Conservation (phyloP, 768 basidiomycete genomes). For the Zangia roseola region DNA sequence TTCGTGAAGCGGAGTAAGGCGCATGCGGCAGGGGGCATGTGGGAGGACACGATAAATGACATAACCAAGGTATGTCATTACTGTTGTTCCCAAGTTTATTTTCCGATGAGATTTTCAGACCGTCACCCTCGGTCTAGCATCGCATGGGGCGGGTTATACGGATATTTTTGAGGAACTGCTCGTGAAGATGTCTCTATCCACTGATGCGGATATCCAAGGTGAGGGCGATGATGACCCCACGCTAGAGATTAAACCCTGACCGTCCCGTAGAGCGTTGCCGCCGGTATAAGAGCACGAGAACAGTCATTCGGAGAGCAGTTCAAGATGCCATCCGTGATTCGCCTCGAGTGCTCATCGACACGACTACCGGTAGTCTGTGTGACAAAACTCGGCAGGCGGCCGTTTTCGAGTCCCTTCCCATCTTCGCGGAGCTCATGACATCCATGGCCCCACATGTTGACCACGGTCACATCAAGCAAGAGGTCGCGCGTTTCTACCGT, state of each 20-base stretch:
- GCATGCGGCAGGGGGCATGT: too few relatives aligned
- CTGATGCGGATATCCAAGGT: neutral
- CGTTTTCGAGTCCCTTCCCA: neutral
- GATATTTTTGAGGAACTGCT: neutral
- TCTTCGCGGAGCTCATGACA: neutral
- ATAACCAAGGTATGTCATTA: neutral
- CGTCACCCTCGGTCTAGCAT: too few relatives aligned
- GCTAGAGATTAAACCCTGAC: neutral
- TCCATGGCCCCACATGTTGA: neutral
- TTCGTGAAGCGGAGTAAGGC: neutral
- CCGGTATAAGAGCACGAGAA: neutral
- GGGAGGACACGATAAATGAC: too few relatives aligned
- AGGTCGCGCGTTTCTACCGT: neutral
- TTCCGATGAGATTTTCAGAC: too few relatives aligned
- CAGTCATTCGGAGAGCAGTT: neutral
- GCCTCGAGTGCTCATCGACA: neutral
- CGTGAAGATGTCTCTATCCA: neutral
- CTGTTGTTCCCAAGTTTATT: too few relatives aligned
- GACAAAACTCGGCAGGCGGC: neutral
- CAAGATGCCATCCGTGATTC: neutral
- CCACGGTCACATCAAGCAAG: neutral
- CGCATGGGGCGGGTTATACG: too few relatives aligned
- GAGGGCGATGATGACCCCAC: neutral
- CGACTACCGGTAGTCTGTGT: neutral
- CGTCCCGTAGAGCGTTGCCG: neutral